phyloP scores from a whole-genome alignment of 441 rosid genomes.

The Aleurites moluccanus region DNA sequence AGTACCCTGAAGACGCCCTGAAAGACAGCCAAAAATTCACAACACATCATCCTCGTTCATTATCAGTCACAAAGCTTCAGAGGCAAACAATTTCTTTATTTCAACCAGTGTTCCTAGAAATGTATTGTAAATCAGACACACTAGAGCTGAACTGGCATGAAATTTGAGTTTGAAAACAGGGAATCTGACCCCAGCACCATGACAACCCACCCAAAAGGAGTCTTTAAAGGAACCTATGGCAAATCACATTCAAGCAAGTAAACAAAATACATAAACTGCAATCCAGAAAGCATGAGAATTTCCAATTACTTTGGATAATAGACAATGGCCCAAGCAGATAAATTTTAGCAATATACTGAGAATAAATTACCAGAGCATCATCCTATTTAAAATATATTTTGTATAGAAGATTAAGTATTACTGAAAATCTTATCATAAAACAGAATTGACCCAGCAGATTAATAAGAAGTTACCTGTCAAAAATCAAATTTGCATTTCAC shows the following conservation, averaged over 20 bases:
- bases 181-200: neutral
- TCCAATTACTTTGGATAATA: neutral
- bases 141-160: neutral
- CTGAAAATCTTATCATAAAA: neutral
- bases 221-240: neutral
- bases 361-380: neutral
- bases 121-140: neutral
- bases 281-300: neutral
- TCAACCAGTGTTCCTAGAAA: neutral
- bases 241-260: neutral
- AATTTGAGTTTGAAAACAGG: neutral
- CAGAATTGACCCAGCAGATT: conserved; percentile 19
- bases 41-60: no score
- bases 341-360: neutral
- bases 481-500: conserved; percentile 32
- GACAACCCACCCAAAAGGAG: neutral
- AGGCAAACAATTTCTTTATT: neutral
- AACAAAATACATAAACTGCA: neutral
- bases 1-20: no score
- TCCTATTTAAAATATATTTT: neutral
- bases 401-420: neutral
- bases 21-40: no score
- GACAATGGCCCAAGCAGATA: neutral
- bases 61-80: no score
- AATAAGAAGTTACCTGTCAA: conserved; percentile 50